Evolutionary conservation across 495 filamentous ascomycete genomes (phyloP).

Genomic region (Aspergillus nanangensis): DNA sequence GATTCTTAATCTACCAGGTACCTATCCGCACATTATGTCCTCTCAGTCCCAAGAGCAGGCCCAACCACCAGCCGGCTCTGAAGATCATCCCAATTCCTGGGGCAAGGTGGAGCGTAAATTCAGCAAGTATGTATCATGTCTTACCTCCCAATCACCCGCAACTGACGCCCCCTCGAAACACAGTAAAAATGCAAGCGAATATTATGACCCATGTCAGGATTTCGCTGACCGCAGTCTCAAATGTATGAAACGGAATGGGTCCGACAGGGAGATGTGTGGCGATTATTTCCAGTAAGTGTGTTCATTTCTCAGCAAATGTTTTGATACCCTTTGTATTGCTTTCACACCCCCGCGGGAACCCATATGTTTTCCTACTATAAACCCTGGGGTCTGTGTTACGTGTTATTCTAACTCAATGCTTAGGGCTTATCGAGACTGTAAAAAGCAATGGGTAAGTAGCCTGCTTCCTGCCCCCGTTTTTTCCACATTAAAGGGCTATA

Average conservation of each 20-base stretch:
- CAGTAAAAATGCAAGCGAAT: slow-evolving; percentile 81
- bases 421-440: slow-evolving; percentile 91
- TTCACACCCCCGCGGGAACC: too few species aligned
- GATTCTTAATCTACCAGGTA: too few species aligned
- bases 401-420: slow-evolving; percentile 2
- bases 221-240: slow-evolving; percentile 80
- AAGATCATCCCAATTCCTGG: slow-evolving; percentile 30
- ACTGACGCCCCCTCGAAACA: background rate
- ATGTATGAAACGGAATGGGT: slow-evolving; percentile 82
- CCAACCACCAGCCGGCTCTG: slow-evolving; percentile 3
- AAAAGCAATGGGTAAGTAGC: slow-evolving; percentile 79
- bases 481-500: too few species aligned
- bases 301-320: slow-evolving; percentile 9
- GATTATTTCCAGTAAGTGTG: slow-evolving; percentile 87
- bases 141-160: slow-evolving; percentile 3
- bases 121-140: slow-evolving; percentile 28
- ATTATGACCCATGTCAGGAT: slow-evolving; percentile 91
- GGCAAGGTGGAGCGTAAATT: slow-evolving; percentile 36
- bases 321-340: background rate
- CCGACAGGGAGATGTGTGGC: slow-evolving; percentile 77
- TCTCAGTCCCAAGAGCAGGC: slow-evolving; percentile 11
- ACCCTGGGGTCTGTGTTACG: slow-evolving; percentile 6
- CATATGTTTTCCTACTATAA: too few species aligned
- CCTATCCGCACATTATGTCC: slow-evolving; percentile 7
- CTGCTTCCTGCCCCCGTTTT: background rate